Evolutionary conservation across 2,329 filamentous ascomycete species (phyloP), one percentile per base, ranked within the genome.

Genomic region (Fusarium xylarioides): DNA sequence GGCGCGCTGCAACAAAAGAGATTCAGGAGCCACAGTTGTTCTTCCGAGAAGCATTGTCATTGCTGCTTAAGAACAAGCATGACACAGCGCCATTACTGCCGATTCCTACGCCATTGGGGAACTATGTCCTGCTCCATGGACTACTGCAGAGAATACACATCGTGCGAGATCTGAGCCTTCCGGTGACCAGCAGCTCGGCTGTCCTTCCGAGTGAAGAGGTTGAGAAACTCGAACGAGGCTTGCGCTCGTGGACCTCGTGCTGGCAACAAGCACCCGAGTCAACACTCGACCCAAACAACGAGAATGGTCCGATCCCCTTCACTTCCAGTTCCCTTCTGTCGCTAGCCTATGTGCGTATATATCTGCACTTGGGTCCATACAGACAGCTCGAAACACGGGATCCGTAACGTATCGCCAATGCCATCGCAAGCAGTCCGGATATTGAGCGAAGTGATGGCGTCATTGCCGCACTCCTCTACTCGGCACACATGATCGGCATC

Each of bases 401-500:
- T 47, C 81, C 85, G 0, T 60, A 71, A 1, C 70, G 78, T 2
- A 85, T 86, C 21, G 83, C 85, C 10, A 68, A 77, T n/a, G 82
- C 83, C 0, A 74, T 87, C 7, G 68, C 70, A 19, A 75, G 75
- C 5, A 78, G 81, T 0, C 85, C 84, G 0, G 75, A 77, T 1
- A 84, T 88, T 0, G 82, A 85, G 44, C 82, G 86, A 0, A 85
- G 86, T 28, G 84, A 87, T 46, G 83, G 85, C 2, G 78, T 86
- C 7, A 82, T 86, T 7, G 82, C 84, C 0, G 87, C 88, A 0
- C 80, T 88, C 2, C 79, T 89, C 0, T 88, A 89, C 68, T 84
- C 86, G 2, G 85, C 86, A 1, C 87, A 90, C 50, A 86, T 86
- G 12, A 80, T 89, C 0, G 88, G 87, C 53, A 88, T 89, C 0